Evolutionary conservation across 345 rosid species (phyloP).

Genomic region (Fremontodendron californicum): DNA sequence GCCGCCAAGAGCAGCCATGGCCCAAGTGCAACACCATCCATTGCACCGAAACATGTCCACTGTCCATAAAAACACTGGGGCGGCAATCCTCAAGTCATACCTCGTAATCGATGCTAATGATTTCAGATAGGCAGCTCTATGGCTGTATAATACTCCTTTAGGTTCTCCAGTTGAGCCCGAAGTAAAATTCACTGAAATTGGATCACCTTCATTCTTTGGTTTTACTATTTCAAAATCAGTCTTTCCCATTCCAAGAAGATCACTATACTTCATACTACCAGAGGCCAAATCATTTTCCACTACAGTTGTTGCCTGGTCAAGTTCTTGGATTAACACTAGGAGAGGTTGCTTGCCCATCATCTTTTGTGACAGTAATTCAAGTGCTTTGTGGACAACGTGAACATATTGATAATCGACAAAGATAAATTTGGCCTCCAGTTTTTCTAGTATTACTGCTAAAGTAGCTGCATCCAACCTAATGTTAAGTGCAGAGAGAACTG

Average conservation of each 20-base stretch:
- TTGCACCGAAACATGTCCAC: conserved; percentile 69
- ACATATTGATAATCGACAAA: conserved; percentile 39
- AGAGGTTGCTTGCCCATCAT: conserved; percentile 21
- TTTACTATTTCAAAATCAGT: conserved; percentile 27
- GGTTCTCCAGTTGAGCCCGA: conserved; percentile 61
- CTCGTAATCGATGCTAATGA: conserved; percentile 36
- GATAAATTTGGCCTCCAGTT: conserved; percentile 33
- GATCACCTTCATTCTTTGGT: conserved; percentile 40
- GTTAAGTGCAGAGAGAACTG: conserved; percentile 42
- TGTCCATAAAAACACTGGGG: conserved; percentile 51
- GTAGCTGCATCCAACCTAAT: conserved; percentile 30
- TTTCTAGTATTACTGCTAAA: conserved; percentile 27
- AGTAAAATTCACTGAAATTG: conserved; percentile 50
- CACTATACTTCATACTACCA: conserved; percentile 24
- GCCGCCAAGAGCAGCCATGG: conserved; percentile 54
- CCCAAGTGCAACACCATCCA: conserved; percentile 65
- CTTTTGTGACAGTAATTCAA: conserved; percentile 14
- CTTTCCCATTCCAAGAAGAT: conserved; percentile 27
- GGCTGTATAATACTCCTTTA: conserved; percentile 55
- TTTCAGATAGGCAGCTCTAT: conserved; percentile 48
- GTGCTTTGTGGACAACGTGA: conserved; percentile 21
- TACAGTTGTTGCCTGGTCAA: conserved; percentile 2
- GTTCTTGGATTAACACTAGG: conserved; percentile 30
- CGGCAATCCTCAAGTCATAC: conserved; percentile 26
- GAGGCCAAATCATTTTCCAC: neutral